Evolutionary conservation across 768 basidiomycete species (phyloP), one percentile per base, ranked within the genome.

Genomic region (Rossbeevera mucosa): DNA sequence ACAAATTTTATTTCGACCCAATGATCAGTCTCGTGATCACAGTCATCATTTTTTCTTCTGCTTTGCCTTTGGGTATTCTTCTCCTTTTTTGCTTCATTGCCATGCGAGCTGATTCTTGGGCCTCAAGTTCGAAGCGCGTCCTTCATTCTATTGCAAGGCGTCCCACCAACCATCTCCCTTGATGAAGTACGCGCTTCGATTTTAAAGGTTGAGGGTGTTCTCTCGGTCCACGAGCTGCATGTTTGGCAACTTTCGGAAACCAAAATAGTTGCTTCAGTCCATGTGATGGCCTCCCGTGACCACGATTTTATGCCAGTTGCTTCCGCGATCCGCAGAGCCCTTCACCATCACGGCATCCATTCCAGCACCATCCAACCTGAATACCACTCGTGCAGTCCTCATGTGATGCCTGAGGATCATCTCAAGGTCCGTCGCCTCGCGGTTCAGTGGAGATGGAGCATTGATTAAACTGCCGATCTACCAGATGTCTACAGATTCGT

Each of bases 241-340:
- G 83, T 98, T 48, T 99, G 96, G 96, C 93, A 95, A 63, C 80
- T 99, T 44, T 94, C 92, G 9, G 96, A 99, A 71, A 83, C 81
- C 51, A 97, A 96, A 67, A 83, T 94, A 50, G 88, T 99, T 40
- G 94, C 94, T 9, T 94, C 91, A 2, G 95, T 99, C 22, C 96
- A 99, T 70, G 91, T 99, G 44, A 80, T 90, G 60, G 83, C 93
- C 7, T 84, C 84, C 33, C 79, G 85, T 45, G 81, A 82, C 20
- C 79, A 83, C 51, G 94, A 96, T 62, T 98, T 97, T 66, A 97
- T 97, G 91, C 82, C 79, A 2, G 81, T 94, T 46, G 91, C 91
- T 14, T 81, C 80, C 33, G 81, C 86, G 40, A 95, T 99, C 57
- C 80, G 94, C 51, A 81, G 84, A 67, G 82, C 80, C 1, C 78